Evolutionary conservation across 164 flowering plant genomes (phyloP).

Genomic region (Berberis thunbergii): DNA sequence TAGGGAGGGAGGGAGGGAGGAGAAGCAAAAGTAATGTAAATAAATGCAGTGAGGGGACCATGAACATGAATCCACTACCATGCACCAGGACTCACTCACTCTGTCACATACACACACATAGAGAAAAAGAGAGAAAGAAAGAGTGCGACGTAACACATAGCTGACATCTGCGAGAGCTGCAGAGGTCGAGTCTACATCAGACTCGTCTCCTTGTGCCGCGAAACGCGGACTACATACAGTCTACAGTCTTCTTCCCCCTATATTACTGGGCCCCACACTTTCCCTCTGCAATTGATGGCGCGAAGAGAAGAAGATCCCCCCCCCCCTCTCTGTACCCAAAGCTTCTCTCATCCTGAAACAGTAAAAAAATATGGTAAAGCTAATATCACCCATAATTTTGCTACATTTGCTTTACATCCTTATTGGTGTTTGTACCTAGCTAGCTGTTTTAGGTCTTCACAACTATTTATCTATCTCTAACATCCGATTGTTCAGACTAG

Average conservation of each 20-base stretch:
- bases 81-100: too few species aligned
- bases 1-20: too few species aligned
- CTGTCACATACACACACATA: too few species aligned
- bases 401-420: background rate
- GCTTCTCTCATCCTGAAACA: background rate
- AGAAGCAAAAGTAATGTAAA: too few species aligned
- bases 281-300: conserved; percentile 9
- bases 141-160: conserved; percentile 50
- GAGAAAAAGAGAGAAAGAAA: background rate
- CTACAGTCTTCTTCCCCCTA: conserved; percentile 14
- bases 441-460: too few species aligned
- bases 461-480: too few species aligned
- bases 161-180: conserved; percentile 35
- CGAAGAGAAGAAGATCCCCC: conserved; percentile 10
- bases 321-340: background rate
- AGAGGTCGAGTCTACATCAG: conserved; percentile 45
- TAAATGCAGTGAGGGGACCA: too few species aligned
- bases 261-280: conserved; percentile 7
- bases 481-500: too few species aligned
- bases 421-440: too few species aligned
- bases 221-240: conserved; percentile 62
- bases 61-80: too few species aligned
- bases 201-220: conserved; percentile 55
- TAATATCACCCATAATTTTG: background rate
- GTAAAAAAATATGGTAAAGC: background rate